Conservation (phyloP, 176 grass and related monocot genomes). For the Poa pratensis region DNA sequence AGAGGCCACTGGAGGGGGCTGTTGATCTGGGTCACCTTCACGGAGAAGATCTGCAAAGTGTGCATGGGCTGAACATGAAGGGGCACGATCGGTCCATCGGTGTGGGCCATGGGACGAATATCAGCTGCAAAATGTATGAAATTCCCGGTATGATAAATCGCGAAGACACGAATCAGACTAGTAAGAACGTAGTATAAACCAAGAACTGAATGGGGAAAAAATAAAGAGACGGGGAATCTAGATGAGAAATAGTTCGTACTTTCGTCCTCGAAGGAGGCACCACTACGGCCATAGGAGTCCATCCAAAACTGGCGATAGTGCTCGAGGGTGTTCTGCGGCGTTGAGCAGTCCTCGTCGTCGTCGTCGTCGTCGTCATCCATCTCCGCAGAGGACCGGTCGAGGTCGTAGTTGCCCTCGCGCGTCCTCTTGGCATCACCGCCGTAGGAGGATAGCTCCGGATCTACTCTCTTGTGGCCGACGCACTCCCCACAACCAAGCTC, state of each 20-base stretch:
- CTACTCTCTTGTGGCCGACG: neutral
- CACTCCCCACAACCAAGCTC: neutral
- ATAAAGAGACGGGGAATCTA: neutral
- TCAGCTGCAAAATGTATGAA: neutral
- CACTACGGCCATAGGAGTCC: neutral
- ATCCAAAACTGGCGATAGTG: neutral
- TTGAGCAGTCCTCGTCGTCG: neutral
- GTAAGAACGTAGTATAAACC: too few species aligned
- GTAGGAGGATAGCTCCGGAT: neutral
- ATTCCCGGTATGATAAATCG: neutral
- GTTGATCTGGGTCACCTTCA: conserved; percentile 3
- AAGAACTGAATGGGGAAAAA: too few species aligned
- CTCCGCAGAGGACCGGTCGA: neutral
- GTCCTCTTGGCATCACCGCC: neutral
- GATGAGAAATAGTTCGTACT: neutral
- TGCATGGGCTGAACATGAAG: neutral
- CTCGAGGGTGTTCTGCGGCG: neutral
- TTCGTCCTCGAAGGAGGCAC: neutral
- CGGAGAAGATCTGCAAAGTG: conserved; percentile 7
- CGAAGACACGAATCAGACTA: neutral
- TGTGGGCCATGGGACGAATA: neutral
- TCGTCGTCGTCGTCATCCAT: neutral
- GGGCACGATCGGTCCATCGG: neutral
- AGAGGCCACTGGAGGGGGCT: conserved; percentile 5
- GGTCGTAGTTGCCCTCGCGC: neutral